Evolutionary conservation across 176 grass and related monocot genomes (phyloP), one percentile per base, ranked within the genome.

Genomic region (Oryza australiensis): DNA sequence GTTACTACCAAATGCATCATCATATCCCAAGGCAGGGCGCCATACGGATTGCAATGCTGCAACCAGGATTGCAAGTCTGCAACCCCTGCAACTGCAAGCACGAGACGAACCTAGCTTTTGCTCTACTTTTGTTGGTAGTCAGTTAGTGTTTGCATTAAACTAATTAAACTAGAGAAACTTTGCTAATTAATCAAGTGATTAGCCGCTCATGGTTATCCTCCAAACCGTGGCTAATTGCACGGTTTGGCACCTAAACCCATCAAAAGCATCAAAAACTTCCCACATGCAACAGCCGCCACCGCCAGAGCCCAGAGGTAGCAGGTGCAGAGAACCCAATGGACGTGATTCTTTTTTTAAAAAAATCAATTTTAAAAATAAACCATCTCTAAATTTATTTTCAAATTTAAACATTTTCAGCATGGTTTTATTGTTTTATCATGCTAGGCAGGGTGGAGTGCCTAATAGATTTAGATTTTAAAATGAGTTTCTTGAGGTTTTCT

Each of bases 231-330:
- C 72, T 55, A 33, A 55, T 33, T 53, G 46, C 27, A 28, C 48
- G 72, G 27, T 53, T 74, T 53, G 18, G 72, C 72, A 53, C 26
- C 45, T 51, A 73, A 73, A 46, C 43, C 72, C 72, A 53, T 33
- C 9, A 3, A 30, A 30, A 2, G 51, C 51, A 55, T 24, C n/a
- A 6, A 32, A 22, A 3, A 5, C 24, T n/a, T 60, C 55, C 22
- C 40, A 20, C 42, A 29, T 20, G 70, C 26, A 11, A 5, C 38
- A 40, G 38, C 38, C 38, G 38, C 38, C 38, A 10, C n/a, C n/a
- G n/a, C n/a, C n/a, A 10, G 9, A 40, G 35, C 38, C 38, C 9
- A 40, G 38, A 40, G 38, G 38, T 40, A 40, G 38, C 38, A 40
- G 38, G 38, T 40, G 9, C 38, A 40, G 38, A 40, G 38, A 40